These are phyloP conservation scores for Eremothecium coryli DNA, from an alignment of 1,139 yeast species.

Conservation along the genomic window DNA sequence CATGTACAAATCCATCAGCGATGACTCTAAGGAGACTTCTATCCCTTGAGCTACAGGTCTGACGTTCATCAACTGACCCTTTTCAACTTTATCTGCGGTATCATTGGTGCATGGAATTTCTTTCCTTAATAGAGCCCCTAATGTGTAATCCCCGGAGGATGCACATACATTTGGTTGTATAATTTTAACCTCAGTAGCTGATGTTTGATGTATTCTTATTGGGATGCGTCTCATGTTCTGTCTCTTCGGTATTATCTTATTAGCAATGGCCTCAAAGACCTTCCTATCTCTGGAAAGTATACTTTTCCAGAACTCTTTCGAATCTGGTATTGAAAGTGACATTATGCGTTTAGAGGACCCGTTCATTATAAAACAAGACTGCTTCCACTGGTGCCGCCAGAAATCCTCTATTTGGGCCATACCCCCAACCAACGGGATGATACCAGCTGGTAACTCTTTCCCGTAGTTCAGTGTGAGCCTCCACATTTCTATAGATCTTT, in stretches of 20 bases:
- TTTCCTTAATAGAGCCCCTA: slow-evolving; percentile 37
- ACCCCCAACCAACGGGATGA: slow-evolving; percentile 39
- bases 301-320: slow-evolving; percentile 49
- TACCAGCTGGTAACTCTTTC: slow-evolving; percentile 42
- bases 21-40: slow-evolving; percentile 37
- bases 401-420: slow-evolving; percentile 38
- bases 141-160: slow-evolving; percentile 25
- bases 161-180: slow-evolving; percentile 41
- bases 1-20: slow-evolving; percentile 45
- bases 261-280: slow-evolving; percentile 29
- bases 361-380: slow-evolving; percentile 60
- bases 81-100: no score
- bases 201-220: slow-evolving; percentile 47
- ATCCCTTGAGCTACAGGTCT: slow-evolving; percentile 60
- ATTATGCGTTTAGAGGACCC: slow-evolving; percentile 70
- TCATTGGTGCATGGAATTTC: no score
- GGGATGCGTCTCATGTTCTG: slow-evolving; percentile 43
- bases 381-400: slow-evolving; percentile 73
- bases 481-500: slow-evolving; percentile 38
- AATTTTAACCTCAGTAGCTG: slow-evolving; percentile 31
- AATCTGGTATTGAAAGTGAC: slow-evolving; percentile 56
- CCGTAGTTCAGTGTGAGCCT: slow-evolving; percentile 37
- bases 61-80: no score
- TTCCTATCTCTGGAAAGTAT: slow-evolving; percentile 31
- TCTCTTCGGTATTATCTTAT: slow-evolving; percentile 31